A percentile compares a stretch with the other conserved stretches of the same genome.
These are phyloP conservation scores for Cercophora scortea DNA, from an alignment of 495 filamentous ascomycete genomes.

Conservation along the genomic window DNA sequence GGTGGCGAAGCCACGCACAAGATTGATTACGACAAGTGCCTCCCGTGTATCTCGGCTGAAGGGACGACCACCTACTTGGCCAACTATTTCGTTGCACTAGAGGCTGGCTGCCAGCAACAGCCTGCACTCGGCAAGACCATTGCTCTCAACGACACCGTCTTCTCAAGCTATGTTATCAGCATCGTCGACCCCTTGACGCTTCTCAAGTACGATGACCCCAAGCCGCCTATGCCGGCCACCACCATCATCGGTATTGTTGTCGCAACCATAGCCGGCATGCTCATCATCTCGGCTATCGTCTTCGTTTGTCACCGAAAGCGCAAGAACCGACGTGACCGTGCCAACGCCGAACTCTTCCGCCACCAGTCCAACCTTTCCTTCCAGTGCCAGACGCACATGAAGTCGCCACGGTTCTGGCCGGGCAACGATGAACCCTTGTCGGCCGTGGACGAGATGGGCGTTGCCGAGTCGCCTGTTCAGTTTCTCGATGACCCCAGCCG, in stretches of 20 bases:
- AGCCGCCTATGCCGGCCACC: neutral
- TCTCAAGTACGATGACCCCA: slow-evolving; percentile 2
- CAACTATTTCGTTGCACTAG: slow-evolving; percentile 38
- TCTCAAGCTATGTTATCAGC: slow-evolving; percentile 30
- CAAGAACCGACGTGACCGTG: slow-evolving; percentile 25
- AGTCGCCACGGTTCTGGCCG: slow-evolving; percentile 32
- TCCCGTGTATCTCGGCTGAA: slow-evolving; percentile 30
- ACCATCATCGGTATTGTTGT: slow-evolving; percentile 33
- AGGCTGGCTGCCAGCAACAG: slow-evolving; percentile 42
- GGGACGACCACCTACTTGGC: slow-evolving; percentile 29
- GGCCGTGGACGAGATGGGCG: neutral
- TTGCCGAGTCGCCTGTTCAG: neutral
- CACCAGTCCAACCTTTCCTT: slow-evolving; percentile 38
- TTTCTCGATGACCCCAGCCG: neutral
- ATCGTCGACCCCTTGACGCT: slow-evolving; percentile 30
- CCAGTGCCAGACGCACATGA: slow-evolving; percentile 39
- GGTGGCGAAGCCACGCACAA: slow-evolving; percentile 18
- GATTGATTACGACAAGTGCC: slow-evolving; percentile 22
- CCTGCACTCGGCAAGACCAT: slow-evolving; percentile 32
- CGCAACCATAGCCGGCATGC: slow-evolving; percentile 24
- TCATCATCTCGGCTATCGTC: slow-evolving; percentile 19
- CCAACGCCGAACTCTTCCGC: slow-evolving; percentile 16
- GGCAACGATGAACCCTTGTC: slow-evolving; percentile 7
- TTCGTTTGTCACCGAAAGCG: slow-evolving; percentile 33
- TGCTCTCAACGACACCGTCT: slow-evolving; percentile 40